A percentile compares a stretch with the other conserved stretches of the same genome.
Conservation (phyloP, 345 rosid genomes). For the Citrus inodora region DNA sequence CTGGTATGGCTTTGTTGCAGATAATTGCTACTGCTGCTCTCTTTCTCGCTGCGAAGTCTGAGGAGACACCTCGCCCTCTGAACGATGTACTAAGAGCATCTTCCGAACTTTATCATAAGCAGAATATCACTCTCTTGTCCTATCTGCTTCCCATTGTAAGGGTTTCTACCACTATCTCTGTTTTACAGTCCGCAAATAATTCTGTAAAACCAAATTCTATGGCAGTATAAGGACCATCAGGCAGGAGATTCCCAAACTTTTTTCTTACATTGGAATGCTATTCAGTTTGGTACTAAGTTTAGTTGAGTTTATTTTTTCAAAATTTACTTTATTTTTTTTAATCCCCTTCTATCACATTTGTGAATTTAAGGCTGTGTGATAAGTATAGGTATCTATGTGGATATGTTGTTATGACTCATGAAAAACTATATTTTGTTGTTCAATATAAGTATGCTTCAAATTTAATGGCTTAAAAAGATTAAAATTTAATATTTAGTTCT, state of each 20-base stretch:
- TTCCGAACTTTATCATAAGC: slow-evolving; percentile 65
- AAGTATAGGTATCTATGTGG: background rate
- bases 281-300: too few species aligned
- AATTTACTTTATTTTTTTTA: background rate
- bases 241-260: too few species aligned
- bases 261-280: too few species aligned
- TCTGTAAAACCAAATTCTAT: background rate
- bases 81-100: slow-evolving; percentile 54
- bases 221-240: background rate
- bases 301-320: background rate
- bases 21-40: slow-evolving; percentile 74
- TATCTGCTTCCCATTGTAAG: slow-evolving; percentile 66
- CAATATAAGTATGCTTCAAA: background rate
- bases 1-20: slow-evolving; percentile 35
- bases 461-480: background rate
- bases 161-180: slow-evolving; percentile 5
- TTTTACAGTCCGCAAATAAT: background rate
- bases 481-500: slow-evolving; percentile 1
- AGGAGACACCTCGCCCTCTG: slow-evolving; percentile 80
- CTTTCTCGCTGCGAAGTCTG: slow-evolving; percentile 74
- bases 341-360: background rate
- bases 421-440: background rate
- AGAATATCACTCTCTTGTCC: slow-evolving; percentile 57
- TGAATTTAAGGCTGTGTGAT: background rate
- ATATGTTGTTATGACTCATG: background rate